Evolutionary conservation across 2,329 filamentous ascomycete genomes (phyloP).

Genomic region (Sporothrix variecibatus): DNA sequence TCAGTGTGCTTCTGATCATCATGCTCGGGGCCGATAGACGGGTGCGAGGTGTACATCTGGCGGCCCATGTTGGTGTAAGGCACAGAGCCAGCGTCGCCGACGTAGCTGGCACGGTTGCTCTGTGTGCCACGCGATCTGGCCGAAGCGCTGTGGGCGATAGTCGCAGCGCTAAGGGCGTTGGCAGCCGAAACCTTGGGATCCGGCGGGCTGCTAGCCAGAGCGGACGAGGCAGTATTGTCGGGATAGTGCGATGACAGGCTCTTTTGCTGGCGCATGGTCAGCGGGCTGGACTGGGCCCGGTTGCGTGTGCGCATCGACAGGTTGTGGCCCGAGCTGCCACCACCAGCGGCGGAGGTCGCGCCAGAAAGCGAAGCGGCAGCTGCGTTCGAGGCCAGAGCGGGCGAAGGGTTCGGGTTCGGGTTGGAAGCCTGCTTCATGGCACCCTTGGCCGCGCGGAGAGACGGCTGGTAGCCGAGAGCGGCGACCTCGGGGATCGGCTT

Average conservation of each 20-base stretch:
- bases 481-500: constrained; percentile 25
- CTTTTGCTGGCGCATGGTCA: constrained; percentile 37
- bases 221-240: background rate
- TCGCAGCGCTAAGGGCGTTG: constrained; percentile 64
- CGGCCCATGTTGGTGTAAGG: constrained; percentile 68
- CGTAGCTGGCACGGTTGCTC: constrained; percentile 41
- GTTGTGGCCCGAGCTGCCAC: background rate
- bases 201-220: constrained; percentile 30
- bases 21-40: constrained; percentile 69
- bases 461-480: constrained; percentile 59
- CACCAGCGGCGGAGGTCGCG: background rate
- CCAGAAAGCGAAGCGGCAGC: constrained; percentile 11
- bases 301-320: constrained; percentile 38
- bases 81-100: constrained; percentile 64
- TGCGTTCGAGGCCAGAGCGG: constrained; percentile 4
- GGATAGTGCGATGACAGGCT: constrained; percentile 33
- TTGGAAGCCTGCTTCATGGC: constrained; percentile 59
- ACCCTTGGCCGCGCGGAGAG: constrained; percentile 73
- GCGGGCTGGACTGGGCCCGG: constrained; percentile 64
- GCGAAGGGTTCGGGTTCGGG: background rate
- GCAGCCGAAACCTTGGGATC: constrained; percentile 40
- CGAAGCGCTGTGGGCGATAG: constrained; percentile 55
- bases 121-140: background rate
- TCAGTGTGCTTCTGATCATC: constrained; percentile 74
- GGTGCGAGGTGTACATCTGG: constrained; percentile 76